A percentile compares a stretch with the other conserved stretches of the same genome.
Evolutionary conservation across 1,284 basidiomycete species (phyloP).

Genomic region (Moesziomyces aphidis): DNA sequence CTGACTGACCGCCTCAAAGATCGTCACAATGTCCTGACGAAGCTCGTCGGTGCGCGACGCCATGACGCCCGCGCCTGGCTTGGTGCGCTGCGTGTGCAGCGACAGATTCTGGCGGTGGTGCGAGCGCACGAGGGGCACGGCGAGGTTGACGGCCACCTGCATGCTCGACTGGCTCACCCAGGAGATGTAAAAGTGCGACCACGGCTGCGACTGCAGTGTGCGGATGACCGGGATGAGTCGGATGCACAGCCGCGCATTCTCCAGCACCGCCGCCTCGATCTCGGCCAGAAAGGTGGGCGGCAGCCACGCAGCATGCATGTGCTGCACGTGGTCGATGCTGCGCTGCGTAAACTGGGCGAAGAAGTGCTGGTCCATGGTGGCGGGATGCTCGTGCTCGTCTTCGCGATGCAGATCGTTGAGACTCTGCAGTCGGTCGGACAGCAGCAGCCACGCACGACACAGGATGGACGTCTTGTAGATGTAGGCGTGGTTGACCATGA

Average conservation of each 20-base stretch:
- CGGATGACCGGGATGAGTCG: constrained; percentile 22
- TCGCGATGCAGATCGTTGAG: constrained; percentile 10
- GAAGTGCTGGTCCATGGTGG: constrained; percentile 12
- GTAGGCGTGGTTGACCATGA: constrained; percentile 30
- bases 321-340: constrained; percentile 22
- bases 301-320: constrained; percentile 23
- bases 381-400: constrained; percentile 13
- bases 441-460: constrained; percentile 27
- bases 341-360: constrained; percentile 19
- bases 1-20: constrained; percentile 30
- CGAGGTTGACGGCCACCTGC: constrained; percentile 29
- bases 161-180: constrained; percentile 22
- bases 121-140: constrained; percentile 26
- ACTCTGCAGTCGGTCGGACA: constrained; percentile 29
- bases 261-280: constrained; percentile 14
- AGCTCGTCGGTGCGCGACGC: constrained; percentile 5
- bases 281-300: constrained; percentile 26
- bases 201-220: constrained; percentile 16
- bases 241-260: constrained; percentile 22
- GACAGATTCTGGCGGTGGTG: constrained; percentile 9
- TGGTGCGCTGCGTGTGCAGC: not conserved
- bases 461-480: constrained; percentile 32
- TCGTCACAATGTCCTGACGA: constrained; percentile 18
- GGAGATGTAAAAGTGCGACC: constrained; percentile 27
- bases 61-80: not conserved